phyloP scores from a whole-genome alignment of 345 rosid genomes.

The Salix viminalis region DNA sequence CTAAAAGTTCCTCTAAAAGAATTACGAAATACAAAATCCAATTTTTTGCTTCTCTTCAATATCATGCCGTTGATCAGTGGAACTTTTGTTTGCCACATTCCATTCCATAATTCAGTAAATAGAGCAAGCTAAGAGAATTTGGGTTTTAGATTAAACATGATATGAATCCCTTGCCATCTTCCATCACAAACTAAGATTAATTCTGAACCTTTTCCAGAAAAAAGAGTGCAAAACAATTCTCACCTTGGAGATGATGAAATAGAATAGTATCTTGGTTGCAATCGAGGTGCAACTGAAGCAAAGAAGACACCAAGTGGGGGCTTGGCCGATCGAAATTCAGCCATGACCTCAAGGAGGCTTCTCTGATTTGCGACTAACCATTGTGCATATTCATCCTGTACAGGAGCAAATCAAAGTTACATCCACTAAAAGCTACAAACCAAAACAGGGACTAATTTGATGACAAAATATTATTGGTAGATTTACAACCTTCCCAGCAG shows the following conservation, averaged over 20 bases:
- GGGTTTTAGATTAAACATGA: background rate
- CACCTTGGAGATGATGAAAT: conserved; percentile 97
- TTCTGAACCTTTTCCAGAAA: background rate
- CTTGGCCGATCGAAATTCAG: conserved; percentile 81
- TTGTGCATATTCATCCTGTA: conserved; percentile 84
- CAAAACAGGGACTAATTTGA: background rate
- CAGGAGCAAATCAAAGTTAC: background rate
- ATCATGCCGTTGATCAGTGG: background rate
- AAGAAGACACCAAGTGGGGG: conserved; percentile 92
- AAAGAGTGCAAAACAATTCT: conserved; percentile 1
- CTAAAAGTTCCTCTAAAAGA: background rate
- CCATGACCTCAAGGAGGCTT: conserved; percentile 95
- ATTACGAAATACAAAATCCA: background rate
- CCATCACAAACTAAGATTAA: background rate
- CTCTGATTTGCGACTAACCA: conserved; percentile 85
- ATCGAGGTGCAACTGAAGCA: conserved; percentile 83
- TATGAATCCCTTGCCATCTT: background rate
- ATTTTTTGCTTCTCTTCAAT: background rate
- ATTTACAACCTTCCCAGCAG: conserved; percentile 77
- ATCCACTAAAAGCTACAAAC: conserved; percentile 5
- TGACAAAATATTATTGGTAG: background rate
- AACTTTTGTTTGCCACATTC: background rate
- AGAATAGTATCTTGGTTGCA: conserved; percentile 90
- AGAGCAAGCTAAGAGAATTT: background rate
- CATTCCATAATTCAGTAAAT: background rate